Evolutionary conservation across 768 basidiomycete species (phyloP), one percentile per base, ranked within the genome.

Genomic region (Podaxis sp.): DNA sequence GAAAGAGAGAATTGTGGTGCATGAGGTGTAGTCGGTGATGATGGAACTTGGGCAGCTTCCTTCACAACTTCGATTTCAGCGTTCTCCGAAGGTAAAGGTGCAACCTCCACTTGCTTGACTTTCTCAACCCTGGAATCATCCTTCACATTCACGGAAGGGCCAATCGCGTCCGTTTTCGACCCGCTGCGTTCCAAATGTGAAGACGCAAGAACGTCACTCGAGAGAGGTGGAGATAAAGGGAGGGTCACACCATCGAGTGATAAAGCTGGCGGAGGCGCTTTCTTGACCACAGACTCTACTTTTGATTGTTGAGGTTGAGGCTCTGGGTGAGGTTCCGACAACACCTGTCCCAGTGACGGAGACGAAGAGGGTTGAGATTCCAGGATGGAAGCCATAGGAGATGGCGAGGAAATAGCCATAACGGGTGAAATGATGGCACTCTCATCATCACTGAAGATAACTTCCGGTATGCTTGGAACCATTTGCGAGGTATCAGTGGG

Each of bases 11-110:
- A 8, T 2, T 55, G 54, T 15, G 53, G 46, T 26, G 54, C 61
- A 13, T 56, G 44, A 5, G 54, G 61, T 17, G 61, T 62, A n/a
- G 54, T 55, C 24, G 54, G 61, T 13, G 61, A 62, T 17, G 61
- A 56, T 30, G 61, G 54, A 3, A 30, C n/a, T 19, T 39, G 36
- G 1, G 38, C 12, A 8, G 28, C 42, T 3, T 44, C 42, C 5
- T n/a, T n/a, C 24, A 53, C 52, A n/a, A 40, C 54, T 39, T 55
- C 54, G 22, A 39, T 30, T 6, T 11, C 53, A n/a, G 7, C n/a
- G 5, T 39, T 3, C 24, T 24, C 36, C 11, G 48, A 4, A 24
- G 48, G n/a, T 33, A 33, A 33, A n/a, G 48, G 11, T 26, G 11
- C 22, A 49, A 24, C 48, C 19, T 49, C 48, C 48, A 24, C 22